These are phyloP conservation scores for Amauroascus verrucosus DNA, from an alignment of 2,329 filamentous ascomycete species.

Conservation along the genomic window DNA sequence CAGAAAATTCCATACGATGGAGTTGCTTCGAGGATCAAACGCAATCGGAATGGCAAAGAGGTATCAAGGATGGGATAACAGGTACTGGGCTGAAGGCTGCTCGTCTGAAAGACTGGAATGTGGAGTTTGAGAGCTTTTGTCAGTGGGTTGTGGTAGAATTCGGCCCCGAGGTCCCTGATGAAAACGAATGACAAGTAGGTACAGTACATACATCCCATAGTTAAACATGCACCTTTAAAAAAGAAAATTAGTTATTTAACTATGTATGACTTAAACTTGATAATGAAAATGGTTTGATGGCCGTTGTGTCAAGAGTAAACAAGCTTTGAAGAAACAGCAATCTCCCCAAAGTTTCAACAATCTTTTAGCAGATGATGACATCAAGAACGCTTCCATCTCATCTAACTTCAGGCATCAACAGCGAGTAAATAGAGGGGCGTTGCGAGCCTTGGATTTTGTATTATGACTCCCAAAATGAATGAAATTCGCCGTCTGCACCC, in stretches of 20 bases:
- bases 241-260: not conserved
- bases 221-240: no score
- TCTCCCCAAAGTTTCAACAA: no score
- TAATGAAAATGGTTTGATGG: no score
- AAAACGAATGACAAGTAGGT: slow-evolving; percentile 1
- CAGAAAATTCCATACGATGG: slow-evolving; percentile 88
- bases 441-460: no score
- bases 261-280: no score
- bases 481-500: not conserved
- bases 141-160: slow-evolving; percentile 79
- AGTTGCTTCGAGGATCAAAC: slow-evolving; percentile 74
- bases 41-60: slow-evolving; percentile 58
- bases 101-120: slow-evolving; percentile 65
- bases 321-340: no score
- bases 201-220: no score
- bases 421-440: no score
- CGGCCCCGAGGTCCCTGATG: slow-evolving; percentile 25
- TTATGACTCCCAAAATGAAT: not conserved
- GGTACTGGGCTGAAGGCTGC: slow-evolving; percentile 61
- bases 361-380: not conserved
- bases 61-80: slow-evolving; percentile 62
- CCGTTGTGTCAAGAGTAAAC: not conserved
- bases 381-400: not conserved
- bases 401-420: not conserved
- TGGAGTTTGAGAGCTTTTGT: slow-evolving; percentile 82